Base-by-base conservation (phyloP, 768 basidiomycete species). In the Phaeotremella skinneri region DNA sequence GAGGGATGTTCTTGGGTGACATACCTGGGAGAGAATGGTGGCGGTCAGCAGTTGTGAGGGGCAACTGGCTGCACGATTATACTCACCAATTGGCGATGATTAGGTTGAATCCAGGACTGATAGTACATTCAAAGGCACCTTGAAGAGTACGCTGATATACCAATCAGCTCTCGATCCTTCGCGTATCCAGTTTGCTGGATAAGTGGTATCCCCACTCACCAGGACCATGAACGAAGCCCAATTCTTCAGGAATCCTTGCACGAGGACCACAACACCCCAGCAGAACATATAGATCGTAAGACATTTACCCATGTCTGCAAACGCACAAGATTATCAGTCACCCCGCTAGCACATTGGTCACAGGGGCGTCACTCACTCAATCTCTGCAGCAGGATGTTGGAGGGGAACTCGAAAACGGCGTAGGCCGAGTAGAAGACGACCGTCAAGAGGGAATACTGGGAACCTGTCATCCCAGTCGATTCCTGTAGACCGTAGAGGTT, bases 71-170 rank as follows among this genome's bases (percentile, higher is more conserved):
- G n/a, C n/a, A n/a, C n/a, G n/a, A n/a, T 17, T 37, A 7, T 17
- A 37, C 34, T 11, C 23, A 45, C 68, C 68, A 69, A 21, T 50
- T 58, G 20, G 58, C 64, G 48, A 66, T 66, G 59, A 69, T 56
- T 3, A 66, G 17, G 23, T 48, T 34, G 29, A 52, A 64, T 11
- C 64, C 67, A 1, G 67, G 67, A 20, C 48, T 51, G 59, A 69
- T 69, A 41, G 67, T 63, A 57, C 64, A 65, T 57, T 68, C 67
- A 43, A 65, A 60, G 21, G 54, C 55, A 45, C 67, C 67, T 56
- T 68, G 67, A 1, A 68, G 58, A 30, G 52, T 56, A 48, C 58
- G 55, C 34, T 37, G 34, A 7, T 7, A 37, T 37, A 7, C 7
- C 17, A 17, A 37, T 37, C 17, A 37, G 34, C 34, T 37, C 34